Conservation (phyloP, 2,329 filamentous ascomycete species). For the Trichophyton mentagrophytes region DNA sequence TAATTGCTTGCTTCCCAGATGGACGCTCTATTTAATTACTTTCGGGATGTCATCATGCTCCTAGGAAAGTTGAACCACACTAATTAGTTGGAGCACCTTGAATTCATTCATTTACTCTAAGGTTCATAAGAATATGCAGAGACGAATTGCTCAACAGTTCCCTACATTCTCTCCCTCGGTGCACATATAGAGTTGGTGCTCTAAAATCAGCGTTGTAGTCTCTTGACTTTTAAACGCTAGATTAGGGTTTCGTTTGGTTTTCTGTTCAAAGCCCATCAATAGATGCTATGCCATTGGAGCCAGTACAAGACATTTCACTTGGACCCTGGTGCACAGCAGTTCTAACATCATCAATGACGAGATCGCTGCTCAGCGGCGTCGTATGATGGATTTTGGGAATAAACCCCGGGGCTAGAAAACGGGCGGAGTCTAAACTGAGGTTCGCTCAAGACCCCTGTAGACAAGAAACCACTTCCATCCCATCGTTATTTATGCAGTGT, state of each 20-base stretch:
- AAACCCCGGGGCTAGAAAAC: background rate
- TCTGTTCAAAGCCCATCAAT: too few relatives aligned
- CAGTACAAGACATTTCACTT: too few relatives aligned
- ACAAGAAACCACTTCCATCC: background rate
- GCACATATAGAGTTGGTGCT: too few relatives aligned
- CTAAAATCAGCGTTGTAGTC: too few relatives aligned
- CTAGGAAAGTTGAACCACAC: background rate
- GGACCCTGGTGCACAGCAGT: too few relatives aligned
- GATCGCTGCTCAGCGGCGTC: background rate
- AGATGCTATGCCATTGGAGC: too few relatives aligned
- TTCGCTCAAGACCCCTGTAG: background rate
- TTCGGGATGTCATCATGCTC: background rate
- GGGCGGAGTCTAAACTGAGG: too few relatives aligned
- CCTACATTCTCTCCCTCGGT: too few relatives aligned
- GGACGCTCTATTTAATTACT: background rate
- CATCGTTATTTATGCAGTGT: background rate
- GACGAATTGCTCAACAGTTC: too few relatives aligned
- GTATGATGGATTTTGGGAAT: background rate
- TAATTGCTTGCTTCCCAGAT: background rate
- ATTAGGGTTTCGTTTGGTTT: too few relatives aligned
- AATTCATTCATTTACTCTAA: background rate
- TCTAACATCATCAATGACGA: too few relatives aligned
- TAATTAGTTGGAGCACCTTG: background rate
- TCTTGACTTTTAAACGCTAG: too few relatives aligned
- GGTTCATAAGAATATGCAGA: background rate